Evolutionary conservation across 352 stramenopile species (phyloP).

Genomic region (Phytophthora pini): DNA sequence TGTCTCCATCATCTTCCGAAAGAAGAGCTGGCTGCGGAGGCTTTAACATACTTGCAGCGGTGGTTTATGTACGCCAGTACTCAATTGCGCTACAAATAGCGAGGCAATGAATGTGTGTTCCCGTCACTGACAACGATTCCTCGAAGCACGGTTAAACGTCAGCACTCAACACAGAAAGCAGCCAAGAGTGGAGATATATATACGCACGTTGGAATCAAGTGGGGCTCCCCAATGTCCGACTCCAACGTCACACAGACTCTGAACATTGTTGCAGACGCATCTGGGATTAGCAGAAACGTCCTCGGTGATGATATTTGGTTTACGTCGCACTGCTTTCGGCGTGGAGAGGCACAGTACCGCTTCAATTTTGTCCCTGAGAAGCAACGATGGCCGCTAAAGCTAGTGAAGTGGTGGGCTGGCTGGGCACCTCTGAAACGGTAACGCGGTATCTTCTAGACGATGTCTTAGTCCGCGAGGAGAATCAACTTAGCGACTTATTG

Average conservation of each 20-base stretch:
- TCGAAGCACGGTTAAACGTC: background rate
- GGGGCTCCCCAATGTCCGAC: constrained; percentile 4
- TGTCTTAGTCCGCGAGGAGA: constrained; percentile 4
- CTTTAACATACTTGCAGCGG: constrained; percentile 2
- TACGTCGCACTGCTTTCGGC: background rate
- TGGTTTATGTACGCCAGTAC: constrained; percentile 6
- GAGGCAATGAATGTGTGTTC: constrained; percentile 2
- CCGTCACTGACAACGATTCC: constrained; percentile 11
- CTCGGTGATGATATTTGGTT: constrained; percentile 12
- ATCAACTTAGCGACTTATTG: background rate
- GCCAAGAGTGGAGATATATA: background rate
- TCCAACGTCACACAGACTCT: constrained; percentile 19
- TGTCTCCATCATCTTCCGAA: constrained; percentile 4
- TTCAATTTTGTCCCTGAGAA: constrained; percentile 34
- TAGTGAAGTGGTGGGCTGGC: background rate
- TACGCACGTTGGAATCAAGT: constrained; percentile 1
- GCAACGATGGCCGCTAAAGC: constrained; percentile 23
- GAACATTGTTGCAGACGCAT: constrained; percentile 12
- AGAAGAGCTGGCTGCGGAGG: constrained; percentile 8
- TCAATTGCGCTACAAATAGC: background rate
- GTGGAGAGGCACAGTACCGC: constrained; percentile 23
- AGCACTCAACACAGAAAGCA: background rate
- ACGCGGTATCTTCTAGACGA: constrained; percentile 10
- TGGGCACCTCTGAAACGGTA: background rate
- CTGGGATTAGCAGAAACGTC: constrained; percentile 2